Conservation (phyloP, 1,284 basidiomycete genomes). For the Cutaneotrichosporon spelunceum region DNA sequence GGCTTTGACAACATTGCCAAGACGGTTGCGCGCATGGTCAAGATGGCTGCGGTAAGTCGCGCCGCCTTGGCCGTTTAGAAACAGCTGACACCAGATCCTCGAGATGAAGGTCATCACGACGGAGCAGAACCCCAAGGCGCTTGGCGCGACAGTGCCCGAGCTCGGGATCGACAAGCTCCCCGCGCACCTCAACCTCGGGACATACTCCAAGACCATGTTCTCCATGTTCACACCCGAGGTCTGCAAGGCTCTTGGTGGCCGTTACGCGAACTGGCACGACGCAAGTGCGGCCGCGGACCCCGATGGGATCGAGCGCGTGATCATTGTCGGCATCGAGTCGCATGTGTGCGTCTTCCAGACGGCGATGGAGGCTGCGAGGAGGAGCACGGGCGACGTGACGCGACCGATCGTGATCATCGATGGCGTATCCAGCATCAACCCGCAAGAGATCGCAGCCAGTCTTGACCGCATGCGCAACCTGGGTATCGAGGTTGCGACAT, state of each 20-base stretch:
- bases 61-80: too few species aligned
- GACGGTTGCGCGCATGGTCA: constrained; percentile 70
- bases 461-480: constrained; percentile 65
- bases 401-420: constrained; percentile 68
- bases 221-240: constrained; percentile 76
- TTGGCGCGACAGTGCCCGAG: constrained; percentile 67
- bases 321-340: constrained; percentile 84
- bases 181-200: constrained; percentile 55
- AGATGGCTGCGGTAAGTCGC: constrained; percentile 64
- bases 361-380: constrained; percentile 56
- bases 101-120: constrained; percentile 52
- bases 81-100: constrained; percentile 18
- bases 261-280: constrained; percentile 10
- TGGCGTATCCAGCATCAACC: constrained; percentile 75
- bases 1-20: constrained; percentile 67
- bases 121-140: constrained; percentile 75
- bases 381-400: constrained; percentile 34
- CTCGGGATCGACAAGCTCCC: constrained; percentile 53
- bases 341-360: constrained; percentile 89
- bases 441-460: constrained; percentile 53
- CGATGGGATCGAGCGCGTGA: constrained; percentile 57
- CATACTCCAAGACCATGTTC: constrained; percentile 69
- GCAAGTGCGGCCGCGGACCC: background rate
- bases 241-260: constrained; percentile 54
- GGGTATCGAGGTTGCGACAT: constrained; percentile 73